Evolutionary conservation across 2,329 filamentous ascomycete genomes (phyloP).

Genomic region (Microsporum canis): DNA sequence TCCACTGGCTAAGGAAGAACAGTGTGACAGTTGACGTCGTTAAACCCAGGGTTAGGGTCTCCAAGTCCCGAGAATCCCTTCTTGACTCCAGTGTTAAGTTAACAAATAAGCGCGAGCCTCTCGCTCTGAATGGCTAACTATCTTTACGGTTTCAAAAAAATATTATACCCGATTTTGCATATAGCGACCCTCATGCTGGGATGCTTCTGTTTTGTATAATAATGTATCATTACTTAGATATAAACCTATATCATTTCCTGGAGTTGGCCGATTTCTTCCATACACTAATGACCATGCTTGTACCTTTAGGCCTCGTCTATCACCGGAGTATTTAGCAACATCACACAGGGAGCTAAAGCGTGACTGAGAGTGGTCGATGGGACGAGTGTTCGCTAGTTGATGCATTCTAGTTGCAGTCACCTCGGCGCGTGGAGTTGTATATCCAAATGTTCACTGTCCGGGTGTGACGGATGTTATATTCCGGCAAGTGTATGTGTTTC

Average conservation of each 20-base stretch:
- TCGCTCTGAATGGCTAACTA: background rate
- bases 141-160: background rate
- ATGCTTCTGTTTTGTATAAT: background rate
- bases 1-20: constrained; percentile 20
- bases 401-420: no score
- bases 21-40: constrained; percentile 23
- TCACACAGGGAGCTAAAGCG: no score
- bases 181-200: background rate
- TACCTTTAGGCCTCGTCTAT: background rate
- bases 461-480: background rate
- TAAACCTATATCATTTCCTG: background rate
- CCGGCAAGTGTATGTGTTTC: background rate
- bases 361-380: no score
- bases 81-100: background rate
- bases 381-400: no score
- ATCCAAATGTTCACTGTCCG: background rate
- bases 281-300: background rate
- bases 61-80: constrained; percentile 11
- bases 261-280: background rate
- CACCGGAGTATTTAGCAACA: no score
- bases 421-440: no score
- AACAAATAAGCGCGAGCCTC: background rate
- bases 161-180: background rate
- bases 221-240: background rate
- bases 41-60: background rate